Evolutionary conservation across 805 yeast genomes (phyloP).

Genomic region (Helenozyma rhizophorensis): DNA sequence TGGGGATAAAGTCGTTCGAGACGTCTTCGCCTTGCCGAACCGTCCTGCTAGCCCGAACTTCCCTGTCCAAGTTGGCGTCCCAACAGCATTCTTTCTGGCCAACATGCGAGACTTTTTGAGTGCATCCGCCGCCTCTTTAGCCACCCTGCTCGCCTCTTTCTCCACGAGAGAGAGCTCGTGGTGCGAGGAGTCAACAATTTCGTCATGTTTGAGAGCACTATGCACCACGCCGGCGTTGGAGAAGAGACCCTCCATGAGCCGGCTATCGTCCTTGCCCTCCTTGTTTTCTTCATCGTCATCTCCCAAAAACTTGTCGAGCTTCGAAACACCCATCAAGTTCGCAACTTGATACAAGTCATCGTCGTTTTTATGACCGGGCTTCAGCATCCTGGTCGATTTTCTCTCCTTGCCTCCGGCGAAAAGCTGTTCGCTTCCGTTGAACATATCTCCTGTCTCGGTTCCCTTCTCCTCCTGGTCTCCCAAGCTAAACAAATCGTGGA

Average conservation of each 20-base stretch:
- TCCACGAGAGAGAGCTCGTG: constrained; percentile 56
- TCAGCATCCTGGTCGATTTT: constrained; percentile 24
- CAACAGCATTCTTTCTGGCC: constrained; percentile 48
- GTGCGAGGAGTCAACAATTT: constrained; percentile 53
- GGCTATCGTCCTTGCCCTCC: constrained; percentile 40
- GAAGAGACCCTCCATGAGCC: constrained; percentile 72
- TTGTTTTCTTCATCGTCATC: constrained; percentile 36
- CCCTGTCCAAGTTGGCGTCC: constrained; percentile 97
- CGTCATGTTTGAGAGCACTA: constrained; percentile 74
- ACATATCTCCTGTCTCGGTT: constrained; percentile 65
- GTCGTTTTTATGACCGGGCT: constrained; percentile 34
- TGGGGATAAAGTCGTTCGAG: neutral
- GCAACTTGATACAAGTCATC: constrained; percentile 70
- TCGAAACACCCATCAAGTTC: constrained; percentile 66
- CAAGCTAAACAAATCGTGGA: constrained; percentile 82
- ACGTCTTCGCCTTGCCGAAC: constrained; percentile 24
- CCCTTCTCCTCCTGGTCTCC: constrained; percentile 69
- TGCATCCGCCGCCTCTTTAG: constrained; percentile 50
- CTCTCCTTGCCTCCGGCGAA: constrained; percentile 31
- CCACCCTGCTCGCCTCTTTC: constrained; percentile 58
- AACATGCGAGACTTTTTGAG: constrained; percentile 56
- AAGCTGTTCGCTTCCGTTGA: constrained; percentile 44
- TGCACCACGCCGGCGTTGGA: constrained; percentile 63
- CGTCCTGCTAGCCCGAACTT: constrained; percentile 81
- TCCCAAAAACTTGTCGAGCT: constrained; percentile 59